Conservation (phyloP, 345 rosid species). For the Populus alba region DNA sequence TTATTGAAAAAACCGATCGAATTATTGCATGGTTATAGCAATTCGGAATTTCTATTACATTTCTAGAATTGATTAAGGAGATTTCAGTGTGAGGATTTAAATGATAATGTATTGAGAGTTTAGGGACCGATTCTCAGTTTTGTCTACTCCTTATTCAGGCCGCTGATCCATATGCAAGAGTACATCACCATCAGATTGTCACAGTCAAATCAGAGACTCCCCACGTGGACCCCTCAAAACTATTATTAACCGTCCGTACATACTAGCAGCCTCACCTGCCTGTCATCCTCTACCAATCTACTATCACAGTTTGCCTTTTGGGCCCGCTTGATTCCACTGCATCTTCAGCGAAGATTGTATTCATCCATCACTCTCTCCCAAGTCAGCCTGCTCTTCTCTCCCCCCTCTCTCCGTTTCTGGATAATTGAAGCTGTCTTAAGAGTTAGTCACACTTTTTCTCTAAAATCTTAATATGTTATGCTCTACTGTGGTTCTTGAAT, state of each 20-base stretch:
- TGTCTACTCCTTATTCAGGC: not conserved
- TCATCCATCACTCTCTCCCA: not conserved
- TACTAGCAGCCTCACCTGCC: not conserved
- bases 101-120: not conserved
- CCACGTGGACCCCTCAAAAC: not conserved
- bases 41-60: not conserved
- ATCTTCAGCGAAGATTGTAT: not conserved
- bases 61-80: not conserved
- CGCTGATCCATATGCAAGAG: not conserved
- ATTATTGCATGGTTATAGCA: no score
- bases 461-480: not conserved
- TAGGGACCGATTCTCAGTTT: not conserved
- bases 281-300: not conserved
- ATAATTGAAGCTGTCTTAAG: not conserved
- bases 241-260: not conserved
- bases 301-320: not conserved
- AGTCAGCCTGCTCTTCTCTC: not conserved
- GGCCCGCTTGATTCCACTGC: not conserved
- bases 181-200: not conserved
- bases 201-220: not conserved
- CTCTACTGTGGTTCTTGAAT: not conserved
- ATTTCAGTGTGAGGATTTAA: not conserved
- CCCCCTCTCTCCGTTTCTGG: not conserved
- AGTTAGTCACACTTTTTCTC: not conserved
- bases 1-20: no score